phyloP scores from a whole-genome alignment of 176 grass and related monocot genomes.

The Triticum turgidum region DNA sequence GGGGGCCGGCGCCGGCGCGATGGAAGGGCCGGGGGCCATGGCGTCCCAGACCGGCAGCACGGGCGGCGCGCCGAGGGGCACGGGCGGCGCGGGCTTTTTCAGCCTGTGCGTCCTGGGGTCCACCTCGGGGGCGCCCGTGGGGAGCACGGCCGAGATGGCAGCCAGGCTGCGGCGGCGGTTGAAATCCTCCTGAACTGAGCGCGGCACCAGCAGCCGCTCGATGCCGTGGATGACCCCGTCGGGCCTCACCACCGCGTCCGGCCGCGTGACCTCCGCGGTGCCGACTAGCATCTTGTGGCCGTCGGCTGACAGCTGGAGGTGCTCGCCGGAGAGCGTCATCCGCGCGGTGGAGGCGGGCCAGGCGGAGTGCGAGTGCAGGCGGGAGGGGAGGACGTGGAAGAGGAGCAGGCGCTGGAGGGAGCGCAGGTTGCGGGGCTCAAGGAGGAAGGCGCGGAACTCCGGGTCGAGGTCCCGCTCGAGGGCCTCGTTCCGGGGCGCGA shows the following conservation, averaged over 20 bases:
- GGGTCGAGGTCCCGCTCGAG: conserved; percentile 77
- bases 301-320: conserved; percentile 23
- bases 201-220: conserved; percentile 55
- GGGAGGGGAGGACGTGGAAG: conserved; percentile 65
- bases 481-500: conserved; percentile 68
- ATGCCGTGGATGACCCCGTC: conserved; percentile 78
- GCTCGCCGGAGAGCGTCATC: conserved; percentile 56
- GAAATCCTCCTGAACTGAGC: conserved; percentile 81
- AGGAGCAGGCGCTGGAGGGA: conserved; percentile 63
- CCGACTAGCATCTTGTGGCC: not conserved
- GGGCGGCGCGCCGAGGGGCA: conserved; percentile 35
- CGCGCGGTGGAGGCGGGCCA: conserved; percentile 11
- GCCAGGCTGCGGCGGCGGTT: conserved; percentile 74
- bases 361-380: conserved; percentile 13
- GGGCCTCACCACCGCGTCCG: conserved; percentile 49
- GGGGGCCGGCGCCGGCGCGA: conserved; percentile 60
- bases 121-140: conserved; percentile 60
- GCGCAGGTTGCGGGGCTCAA: conserved; percentile 71
- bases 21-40: conserved; percentile 51
- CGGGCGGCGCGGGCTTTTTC: conserved; percentile 62
- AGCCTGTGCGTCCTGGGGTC: conserved; percentile 74
- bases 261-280: conserved; percentile 16
- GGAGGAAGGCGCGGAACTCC: conserved; percentile 83
- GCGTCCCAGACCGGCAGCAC: conserved; percentile 58
- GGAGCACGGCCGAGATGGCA: conserved; percentile 52